A percentile compares a stretch with the other conserved stretches of the same genome.
Evolutionary conservation across 192 early-diverging fungal species (phyloP).

Genomic region (Coemansia guatemalensis): DNA sequence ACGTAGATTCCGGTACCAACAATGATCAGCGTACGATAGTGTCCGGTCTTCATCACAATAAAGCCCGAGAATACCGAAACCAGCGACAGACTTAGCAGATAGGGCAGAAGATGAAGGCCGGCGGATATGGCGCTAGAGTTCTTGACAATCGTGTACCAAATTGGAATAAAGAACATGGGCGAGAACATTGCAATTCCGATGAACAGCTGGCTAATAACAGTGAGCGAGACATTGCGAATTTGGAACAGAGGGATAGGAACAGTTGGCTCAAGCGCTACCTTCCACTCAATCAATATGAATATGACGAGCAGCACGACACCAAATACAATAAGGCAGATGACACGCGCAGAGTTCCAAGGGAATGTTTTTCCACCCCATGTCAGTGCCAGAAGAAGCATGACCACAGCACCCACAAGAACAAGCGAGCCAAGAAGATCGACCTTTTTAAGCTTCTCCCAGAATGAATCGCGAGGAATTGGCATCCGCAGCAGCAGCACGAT

Average conservation of each 20-base stretch:
- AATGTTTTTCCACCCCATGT: constrained; percentile 65
- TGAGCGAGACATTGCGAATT: constrained; percentile 58
- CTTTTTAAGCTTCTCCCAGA: constrained; percentile 56
- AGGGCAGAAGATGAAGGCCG: constrained; percentile 67
- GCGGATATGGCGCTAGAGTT: constrained; percentile 54
- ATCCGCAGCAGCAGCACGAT: constrained; percentile 55
- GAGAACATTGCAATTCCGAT: constrained; percentile 56
- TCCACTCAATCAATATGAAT: constrained; percentile 59
- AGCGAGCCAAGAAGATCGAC: constrained; percentile 63
- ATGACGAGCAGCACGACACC: constrained; percentile 42
- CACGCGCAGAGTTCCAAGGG: constrained; percentile 57
- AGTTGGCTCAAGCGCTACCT: constrained; percentile 58
- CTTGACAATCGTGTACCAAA: constrained; percentile 63
- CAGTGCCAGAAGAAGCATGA: constrained; percentile 58
- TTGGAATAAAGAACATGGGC: constrained; percentile 50
- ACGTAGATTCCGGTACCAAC: constrained; percentile 58
- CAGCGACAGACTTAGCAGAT: constrained; percentile 56
- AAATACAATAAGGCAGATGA: constrained; percentile 59
- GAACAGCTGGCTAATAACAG: constrained; percentile 53
- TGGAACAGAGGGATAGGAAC: constrained; percentile 54
- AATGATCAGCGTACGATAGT: constrained; percentile 52
- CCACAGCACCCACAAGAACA: constrained; percentile 53
- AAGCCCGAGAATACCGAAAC: constrained; percentile 57
- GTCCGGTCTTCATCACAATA: constrained; percentile 54
- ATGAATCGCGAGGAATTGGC: constrained; percentile 40